Base-by-base conservation (phyloP, 306 rosid genomes). In the Citrullus amarus region DNA sequence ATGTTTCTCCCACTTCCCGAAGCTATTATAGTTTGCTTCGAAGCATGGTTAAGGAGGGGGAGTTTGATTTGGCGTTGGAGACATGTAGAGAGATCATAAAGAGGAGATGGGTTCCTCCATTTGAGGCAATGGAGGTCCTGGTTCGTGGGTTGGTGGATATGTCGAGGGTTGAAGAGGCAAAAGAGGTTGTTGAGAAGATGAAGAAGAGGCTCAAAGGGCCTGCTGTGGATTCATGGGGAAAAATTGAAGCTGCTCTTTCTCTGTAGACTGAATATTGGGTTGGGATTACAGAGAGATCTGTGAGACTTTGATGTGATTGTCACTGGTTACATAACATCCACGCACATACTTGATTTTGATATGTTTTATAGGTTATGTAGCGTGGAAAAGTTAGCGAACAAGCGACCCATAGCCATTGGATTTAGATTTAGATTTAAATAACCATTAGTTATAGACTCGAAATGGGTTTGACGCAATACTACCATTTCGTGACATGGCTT, bases 61-160 rank as follows among this genome's bases (percentile, higher is more conserved):
- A 80, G 60, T 60, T 58, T 62, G 79, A 80, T 32, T 53, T 17
- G 51, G 83, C 74, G 5, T 80, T 80, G 83, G 74, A 78, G 30
- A 63, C 54, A 3, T 62, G 61, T 50, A 63, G 55, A 78, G 75
- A 78, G 75, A 63, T 36, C 20, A 25, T 78, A 41, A 28, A n/a
- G 83, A 74, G 79, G 44, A 80, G 43, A 25, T 80, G 79, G 83
- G 41, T 80, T 80, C 83, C 83, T 12, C 83, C 83, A 44, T 80
- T 74, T 74, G 79, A 80, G 83, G 48, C 75, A 1, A 63, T 62
- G 75, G 43, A 62, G 6, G 67, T 65, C 11, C 79, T 80, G 48
- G 79, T 80, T 61, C 70, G 43, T 5, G 83, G 83, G 13, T 63
- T 80, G 54, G 73, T 50, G 75, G 55, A 22, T 9, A 53, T 63